phyloP scores from a whole-genome alignment of 495 filamentous ascomycete species.

The Staphylotrichum longicolle region DNA sequence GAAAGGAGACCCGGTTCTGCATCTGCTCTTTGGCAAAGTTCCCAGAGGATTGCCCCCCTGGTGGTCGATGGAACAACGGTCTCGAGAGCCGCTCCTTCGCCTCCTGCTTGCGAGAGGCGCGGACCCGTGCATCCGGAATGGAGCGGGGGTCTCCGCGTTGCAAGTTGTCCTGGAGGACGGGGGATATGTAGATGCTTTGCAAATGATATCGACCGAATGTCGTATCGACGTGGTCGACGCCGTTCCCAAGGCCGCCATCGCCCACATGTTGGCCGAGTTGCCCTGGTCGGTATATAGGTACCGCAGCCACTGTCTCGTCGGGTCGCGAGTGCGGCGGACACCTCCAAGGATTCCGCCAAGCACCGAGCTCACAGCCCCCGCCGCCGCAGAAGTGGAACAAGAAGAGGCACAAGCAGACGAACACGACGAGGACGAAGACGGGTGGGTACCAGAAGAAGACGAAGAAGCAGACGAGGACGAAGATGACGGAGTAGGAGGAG shows the following conservation, averaged over 20 bases:
- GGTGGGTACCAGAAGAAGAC: too few relatives aligned
- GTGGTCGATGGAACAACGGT: neutral
- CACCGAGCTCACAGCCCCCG: too few relatives aligned
- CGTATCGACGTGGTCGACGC: neutral
- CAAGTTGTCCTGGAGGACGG: neutral
- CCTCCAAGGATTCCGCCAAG: too few relatives aligned
- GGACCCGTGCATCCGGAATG: neutral
- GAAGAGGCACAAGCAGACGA: too few relatives aligned
- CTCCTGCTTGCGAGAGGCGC: slow-evolving; percentile 7
- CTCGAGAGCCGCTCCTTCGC: neutral
- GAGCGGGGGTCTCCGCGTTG: neutral
- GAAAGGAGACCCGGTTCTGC: neutral
- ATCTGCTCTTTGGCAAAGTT: slow-evolving; percentile 3
- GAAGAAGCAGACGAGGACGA: too few relatives aligned
- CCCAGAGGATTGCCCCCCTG: neutral
- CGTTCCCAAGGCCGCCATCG: neutral
- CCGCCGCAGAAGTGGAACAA: too few relatives aligned
- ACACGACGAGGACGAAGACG: too few relatives aligned
- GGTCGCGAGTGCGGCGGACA: too few relatives aligned
- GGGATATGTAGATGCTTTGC: neutral
- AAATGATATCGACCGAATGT: neutral
- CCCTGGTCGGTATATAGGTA: neutral
- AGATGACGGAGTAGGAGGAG: too few relatives aligned
- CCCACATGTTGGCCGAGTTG: neutral
- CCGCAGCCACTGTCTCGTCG: too few relatives aligned